phyloP scores from a whole-genome alignment of 345 rosid species.

The Citrus mangshanensis region DNA sequence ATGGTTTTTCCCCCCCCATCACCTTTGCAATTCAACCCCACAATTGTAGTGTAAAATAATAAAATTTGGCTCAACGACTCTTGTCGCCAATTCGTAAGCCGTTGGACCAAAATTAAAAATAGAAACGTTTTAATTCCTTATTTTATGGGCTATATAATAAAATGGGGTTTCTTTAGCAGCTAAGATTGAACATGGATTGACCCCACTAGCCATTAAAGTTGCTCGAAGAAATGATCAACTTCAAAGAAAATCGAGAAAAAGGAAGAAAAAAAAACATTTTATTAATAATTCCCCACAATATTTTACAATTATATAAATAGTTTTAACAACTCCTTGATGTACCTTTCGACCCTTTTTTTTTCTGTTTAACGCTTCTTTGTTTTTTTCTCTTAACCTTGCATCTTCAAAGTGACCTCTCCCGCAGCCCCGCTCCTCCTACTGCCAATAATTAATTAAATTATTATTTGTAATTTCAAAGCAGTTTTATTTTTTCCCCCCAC shows the following conservation, averaged over 20 bases:
- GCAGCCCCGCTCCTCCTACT: too few species aligned
- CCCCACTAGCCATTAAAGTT: conserved; percentile 18
- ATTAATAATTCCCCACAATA: neutral
- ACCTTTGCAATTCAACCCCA: too few species aligned
- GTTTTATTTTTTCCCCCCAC: too few species aligned
- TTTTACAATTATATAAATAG: too few species aligned
- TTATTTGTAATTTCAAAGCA: neutral
- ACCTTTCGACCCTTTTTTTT: too few species aligned
- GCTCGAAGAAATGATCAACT: conserved; percentile 11
- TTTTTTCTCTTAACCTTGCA: too few species aligned
- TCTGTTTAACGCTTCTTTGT: too few species aligned
- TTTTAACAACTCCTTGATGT: neutral
- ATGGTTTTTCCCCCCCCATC: too few species aligned
- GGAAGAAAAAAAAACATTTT: neutral
- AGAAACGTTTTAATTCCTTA: neutral
- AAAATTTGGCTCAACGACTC: conserved; percentile 5
- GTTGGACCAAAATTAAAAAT: conserved; percentile 3
- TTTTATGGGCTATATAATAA: neutral
- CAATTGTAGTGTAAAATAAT: neutral
- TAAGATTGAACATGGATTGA: neutral
- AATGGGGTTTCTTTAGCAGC: neutral
- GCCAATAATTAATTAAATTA: neutral
- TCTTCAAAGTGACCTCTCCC: too few species aligned
- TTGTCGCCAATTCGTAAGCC: neutral
- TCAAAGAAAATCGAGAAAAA: neutral